A percentile compares a stretch with the other conserved stretches of the same genome.
Evolutionary conservation across 2,329 filamentous ascomycete species (phyloP).

Genomic region (Cylindrodendrum hubeiense): DNA sequence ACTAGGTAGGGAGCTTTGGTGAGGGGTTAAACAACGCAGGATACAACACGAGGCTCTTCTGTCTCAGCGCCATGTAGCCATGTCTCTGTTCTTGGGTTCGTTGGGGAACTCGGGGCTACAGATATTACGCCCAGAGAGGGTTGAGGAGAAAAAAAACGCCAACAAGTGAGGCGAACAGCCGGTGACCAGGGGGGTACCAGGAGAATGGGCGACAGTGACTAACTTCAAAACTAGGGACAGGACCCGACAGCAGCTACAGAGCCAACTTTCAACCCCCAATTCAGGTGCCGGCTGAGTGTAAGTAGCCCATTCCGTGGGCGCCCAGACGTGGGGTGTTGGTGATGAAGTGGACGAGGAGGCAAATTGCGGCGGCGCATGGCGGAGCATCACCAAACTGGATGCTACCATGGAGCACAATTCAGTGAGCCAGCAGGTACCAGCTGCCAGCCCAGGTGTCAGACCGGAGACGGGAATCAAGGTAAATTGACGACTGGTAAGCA

Average conservation of each 20-base stretch:
- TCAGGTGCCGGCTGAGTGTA: neutral
- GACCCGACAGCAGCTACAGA: neutral
- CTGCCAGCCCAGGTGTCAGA: slow-evolving; percentile 10
- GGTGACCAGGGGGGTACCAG: slow-evolving; percentile 9
- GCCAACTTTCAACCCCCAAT: neutral
- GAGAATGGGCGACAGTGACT: neutral
- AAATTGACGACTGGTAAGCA: slow-evolving; percentile 39
- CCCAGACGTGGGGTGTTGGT: neutral
- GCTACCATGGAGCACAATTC: neutral
- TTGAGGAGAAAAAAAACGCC: slow-evolving; percentile 22
- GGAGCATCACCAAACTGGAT: neutral
- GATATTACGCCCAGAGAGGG: slow-evolving; percentile 17
- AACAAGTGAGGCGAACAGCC: slow-evolving; percentile 26
- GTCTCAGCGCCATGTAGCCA: slow-evolving; percentile 36
- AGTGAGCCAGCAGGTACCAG: neutral
- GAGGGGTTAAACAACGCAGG: slow-evolving; percentile 39
- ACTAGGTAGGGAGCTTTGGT: slow-evolving; percentile 21
- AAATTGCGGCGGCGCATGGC: neutral
- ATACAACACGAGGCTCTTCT: slow-evolving; percentile 26
- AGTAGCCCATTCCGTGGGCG: neutral
- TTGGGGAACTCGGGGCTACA: slow-evolving; percentile 20
- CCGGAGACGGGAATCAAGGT: slow-evolving; percentile 12
- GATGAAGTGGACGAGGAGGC: neutral
- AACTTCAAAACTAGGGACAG: neutral
- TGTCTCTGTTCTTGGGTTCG: slow-evolving; percentile 29